Evolutionary conservation across 805 yeast species (phyloP), one percentile per base, ranked within the genome.

Genomic region (Ogataea nonfermentans): DNA sequence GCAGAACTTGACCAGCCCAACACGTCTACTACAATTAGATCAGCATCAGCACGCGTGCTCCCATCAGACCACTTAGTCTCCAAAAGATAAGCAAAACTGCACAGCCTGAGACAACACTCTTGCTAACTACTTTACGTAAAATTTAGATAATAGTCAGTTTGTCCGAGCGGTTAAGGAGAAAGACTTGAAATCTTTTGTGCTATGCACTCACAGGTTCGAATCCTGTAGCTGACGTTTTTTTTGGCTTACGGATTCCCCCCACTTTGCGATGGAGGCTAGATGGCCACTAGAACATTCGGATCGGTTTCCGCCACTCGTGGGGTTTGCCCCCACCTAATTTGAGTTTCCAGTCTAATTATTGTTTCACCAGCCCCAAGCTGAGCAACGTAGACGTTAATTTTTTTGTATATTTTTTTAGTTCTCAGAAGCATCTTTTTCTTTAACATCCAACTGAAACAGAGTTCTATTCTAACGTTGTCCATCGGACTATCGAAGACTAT

Each of bases 141-240:
- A 9, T 27, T 16, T 9, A 14, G 36, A 24, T 34, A 25, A 29
- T 27, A 24, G 54, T 49, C 54, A 49, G 54, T 49, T 70, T 70
- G 74, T 70, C 74, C 75, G 74, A 70, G 74, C 62, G 74, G 74
- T 70, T 70, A 70, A 70, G 74, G 75, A 70, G 74, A 70, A 70
- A 70, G 74, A 70, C 67, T 70, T 66, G 74, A 71, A 70, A 71
- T 71, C 75, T 71, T 71, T 71, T 71, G 76, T 75, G 76, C 74
- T 69, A 61, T 69, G 76, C 76, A 74, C 76, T 74, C 76, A 72
- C 74, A 71, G 76, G 77, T 71, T 71, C 77, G 73, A 71, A 61
- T 71, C 77, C 75, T 71, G 77, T 72, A 70, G 75, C 68, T 70
- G 74, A 71, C 75, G 74, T 16, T 29, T 29, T 35, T 39, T 46